Conservation (phyloP, 495 filamentous ascomycete species). For the Venustampulla echinocandica region DNA sequence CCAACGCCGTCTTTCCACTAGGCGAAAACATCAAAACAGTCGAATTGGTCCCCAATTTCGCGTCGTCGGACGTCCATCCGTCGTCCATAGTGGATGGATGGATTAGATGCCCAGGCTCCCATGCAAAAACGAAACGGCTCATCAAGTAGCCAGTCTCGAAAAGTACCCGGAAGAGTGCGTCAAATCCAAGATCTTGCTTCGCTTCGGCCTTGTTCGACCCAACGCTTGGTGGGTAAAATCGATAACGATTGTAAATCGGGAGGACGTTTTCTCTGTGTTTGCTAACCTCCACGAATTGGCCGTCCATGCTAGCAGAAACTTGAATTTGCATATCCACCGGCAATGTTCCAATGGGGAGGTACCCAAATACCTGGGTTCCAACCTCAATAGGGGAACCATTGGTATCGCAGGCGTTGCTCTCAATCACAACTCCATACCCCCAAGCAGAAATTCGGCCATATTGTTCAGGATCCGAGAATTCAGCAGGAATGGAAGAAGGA, state of each 20-base stretch:
- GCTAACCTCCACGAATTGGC: conserved; percentile 35
- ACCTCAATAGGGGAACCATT: conserved; percentile 13
- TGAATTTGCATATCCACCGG: conserved; percentile 26
- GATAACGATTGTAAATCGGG: conserved; percentile 46
- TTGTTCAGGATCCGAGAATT: conserved; percentile 37
- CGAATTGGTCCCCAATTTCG: conserved; percentile 29
- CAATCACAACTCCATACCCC: conserved; percentile 45
- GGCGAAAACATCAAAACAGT: conserved; percentile 35
- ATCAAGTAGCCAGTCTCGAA: conserved; percentile 42
- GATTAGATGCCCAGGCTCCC: conserved; percentile 23
- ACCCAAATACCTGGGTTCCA: conserved; percentile 31
- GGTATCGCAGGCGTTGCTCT: conserved; percentile 30
- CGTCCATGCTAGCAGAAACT: conserved; percentile 7
- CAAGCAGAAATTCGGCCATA: conserved; percentile 50
- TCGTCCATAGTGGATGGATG: conserved; percentile 28
- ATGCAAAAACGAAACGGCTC: conserved; percentile 37
- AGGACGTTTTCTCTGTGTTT: conserved; percentile 35
- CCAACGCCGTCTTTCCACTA: conserved; percentile 41
- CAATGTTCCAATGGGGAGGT: conserved; percentile 33
- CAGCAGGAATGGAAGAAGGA: conserved; percentile 33
- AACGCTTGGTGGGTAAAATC: conserved; percentile 21
- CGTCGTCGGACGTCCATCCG: conserved; percentile 36
- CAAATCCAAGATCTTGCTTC: conserved; percentile 28
- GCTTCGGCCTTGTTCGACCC: conserved; percentile 9
- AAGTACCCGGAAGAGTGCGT: conserved; percentile 32